These are phyloP conservation scores for Fusarium verrucosum DNA, from an alignment of 2,329 filamentous ascomycete genomes.

Conservation along the genomic window DNA sequence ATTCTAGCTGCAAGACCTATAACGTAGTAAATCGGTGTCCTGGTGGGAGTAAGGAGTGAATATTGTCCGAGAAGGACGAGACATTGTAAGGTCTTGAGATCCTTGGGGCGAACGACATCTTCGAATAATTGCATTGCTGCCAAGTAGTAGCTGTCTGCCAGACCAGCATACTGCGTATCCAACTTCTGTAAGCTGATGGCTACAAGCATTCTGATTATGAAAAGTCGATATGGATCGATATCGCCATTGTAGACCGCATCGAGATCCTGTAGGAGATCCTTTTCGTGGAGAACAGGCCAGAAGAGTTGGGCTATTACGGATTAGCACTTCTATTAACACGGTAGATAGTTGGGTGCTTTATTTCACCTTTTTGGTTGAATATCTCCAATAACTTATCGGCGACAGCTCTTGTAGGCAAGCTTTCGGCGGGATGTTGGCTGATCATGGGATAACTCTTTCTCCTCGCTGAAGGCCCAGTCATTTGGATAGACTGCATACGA, in stretches of 20 bases:
- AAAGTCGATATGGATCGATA: conserved; percentile 83
- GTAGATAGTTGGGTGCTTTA: not conserved
- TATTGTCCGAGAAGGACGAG: conserved; percentile 89
- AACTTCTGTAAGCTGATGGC: conserved; percentile 95
- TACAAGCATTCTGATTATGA: conserved; percentile 88
- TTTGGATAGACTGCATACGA: conserved; percentile 67
- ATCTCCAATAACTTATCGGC: conserved; percentile 83
- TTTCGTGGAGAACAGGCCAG: conserved; percentile 87
- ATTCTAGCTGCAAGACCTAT: conserved; percentile 88
- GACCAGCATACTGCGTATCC: conserved; percentile 86
- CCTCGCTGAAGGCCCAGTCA: conserved; percentile 62
- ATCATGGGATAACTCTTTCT: conserved; percentile 93
- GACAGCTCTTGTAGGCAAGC: conserved; percentile 76
- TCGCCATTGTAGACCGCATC: conserved; percentile 82
- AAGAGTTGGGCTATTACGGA: conserved; percentile 77
- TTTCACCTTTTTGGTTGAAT: conserved; percentile 82
- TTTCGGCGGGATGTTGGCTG: conserved; percentile 81
- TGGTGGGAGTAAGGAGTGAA: conserved; percentile 88
- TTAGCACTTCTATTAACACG: conserved; percentile 19
- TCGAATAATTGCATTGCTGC: conserved; percentile 88
- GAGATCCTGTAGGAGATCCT: conserved; percentile 77
- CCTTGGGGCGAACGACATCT: conserved; percentile 84
- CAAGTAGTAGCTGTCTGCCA: conserved; percentile 95
- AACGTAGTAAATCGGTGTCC: conserved; percentile 93
- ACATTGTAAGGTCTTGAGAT: conserved; percentile 89